These are phyloP conservation scores for Aspergillus sp. DNA, from an alignment of 2,329 filamentous ascomycete genomes.

Conservation along the genomic window DNA sequence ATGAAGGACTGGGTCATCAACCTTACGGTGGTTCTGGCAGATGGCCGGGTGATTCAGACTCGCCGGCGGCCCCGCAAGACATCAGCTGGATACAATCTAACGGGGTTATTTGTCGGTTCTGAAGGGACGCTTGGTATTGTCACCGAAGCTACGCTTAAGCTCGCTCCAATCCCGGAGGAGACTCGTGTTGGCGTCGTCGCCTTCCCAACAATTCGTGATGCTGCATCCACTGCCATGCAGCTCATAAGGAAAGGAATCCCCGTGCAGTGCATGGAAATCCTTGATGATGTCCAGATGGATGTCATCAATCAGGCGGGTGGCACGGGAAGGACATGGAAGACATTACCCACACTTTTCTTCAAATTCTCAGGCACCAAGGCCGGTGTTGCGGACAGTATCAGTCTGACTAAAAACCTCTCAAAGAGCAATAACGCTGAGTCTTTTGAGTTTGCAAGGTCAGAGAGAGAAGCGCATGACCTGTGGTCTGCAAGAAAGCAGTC, in stretches of 20 bases:
- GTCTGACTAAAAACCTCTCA: conserved; percentile 69
- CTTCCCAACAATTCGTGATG: conserved; percentile 63
- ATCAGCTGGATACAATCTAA: conserved; percentile 74
- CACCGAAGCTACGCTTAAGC: conserved; percentile 71
- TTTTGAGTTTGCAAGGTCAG: conserved; percentile 61
- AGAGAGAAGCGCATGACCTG: conserved; percentile 58
- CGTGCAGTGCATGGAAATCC: conserved; percentile 68
- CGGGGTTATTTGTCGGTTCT: conserved; percentile 69
- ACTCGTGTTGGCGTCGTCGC: conserved; percentile 68
- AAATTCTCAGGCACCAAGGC: conserved; percentile 75
- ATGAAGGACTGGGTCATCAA: conserved; percentile 79
- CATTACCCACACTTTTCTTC: conserved; percentile 49
- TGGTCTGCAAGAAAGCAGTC: conserved; percentile 66
- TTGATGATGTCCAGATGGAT: conserved; percentile 67
- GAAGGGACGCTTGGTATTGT: conserved; percentile 74
- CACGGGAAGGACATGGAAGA: conserved; percentile 55
- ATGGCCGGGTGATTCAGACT: conserved; percentile 72
- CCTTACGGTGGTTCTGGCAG: conserved; percentile 71
- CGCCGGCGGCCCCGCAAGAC: conserved; percentile 69
- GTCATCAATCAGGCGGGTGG: conserved; percentile 70
- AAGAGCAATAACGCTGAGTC: conserved; percentile 60
- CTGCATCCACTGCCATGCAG: conserved; percentile 66
- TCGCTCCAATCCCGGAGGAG: conserved; percentile 66
- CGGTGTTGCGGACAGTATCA: conserved; percentile 78
- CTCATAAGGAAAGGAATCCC: conserved; percentile 69